Conservation (phyloP, 495 filamentous ascomycete genomes). For the Hyaloscypha hepaticicola region DNA sequence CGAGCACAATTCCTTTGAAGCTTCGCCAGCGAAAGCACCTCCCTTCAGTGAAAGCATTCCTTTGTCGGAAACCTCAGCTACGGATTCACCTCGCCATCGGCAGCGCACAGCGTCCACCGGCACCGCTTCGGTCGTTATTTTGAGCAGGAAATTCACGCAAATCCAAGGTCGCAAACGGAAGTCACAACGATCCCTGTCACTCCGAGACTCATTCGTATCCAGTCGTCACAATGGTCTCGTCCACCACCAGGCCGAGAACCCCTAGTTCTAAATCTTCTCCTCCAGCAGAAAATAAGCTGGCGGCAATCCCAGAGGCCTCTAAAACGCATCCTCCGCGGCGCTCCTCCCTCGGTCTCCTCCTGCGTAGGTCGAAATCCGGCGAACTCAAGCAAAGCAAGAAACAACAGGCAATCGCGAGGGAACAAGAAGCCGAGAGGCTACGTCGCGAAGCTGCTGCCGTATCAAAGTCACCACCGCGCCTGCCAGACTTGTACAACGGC, state of each 20-base stretch:
- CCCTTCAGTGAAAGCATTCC: neutral
- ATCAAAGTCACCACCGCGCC: constrained; percentile 69
- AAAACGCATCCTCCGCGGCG: constrained; percentile 39
- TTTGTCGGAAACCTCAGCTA: neutral
- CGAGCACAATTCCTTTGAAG: neutral
- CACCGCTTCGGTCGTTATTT: neutral
- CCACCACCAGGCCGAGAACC: constrained; percentile 26
- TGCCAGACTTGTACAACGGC: constrained; percentile 71
- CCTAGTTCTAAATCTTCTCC: constrained; percentile 26
- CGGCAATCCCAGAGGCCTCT: constrained; percentile 26
- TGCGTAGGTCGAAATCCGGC: constrained; percentile 79
- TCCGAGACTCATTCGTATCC: constrained; percentile 28
- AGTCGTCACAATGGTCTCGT: constrained; percentile 31
- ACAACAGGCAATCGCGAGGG: constrained; percentile 51
- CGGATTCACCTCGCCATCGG: neutral
- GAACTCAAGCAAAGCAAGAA: constrained; percentile 73
- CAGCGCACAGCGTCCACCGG: neutral
- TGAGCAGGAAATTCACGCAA: constrained; percentile 15
- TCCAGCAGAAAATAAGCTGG: constrained; percentile 24
- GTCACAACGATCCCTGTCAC: constrained; percentile 23
- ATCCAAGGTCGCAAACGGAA: constrained; percentile 22
- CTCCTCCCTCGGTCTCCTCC: constrained; percentile 61
- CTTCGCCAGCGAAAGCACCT: neutral
- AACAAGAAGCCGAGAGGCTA: constrained; percentile 67
- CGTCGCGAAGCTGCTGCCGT: constrained; percentile 60